Evolutionary conservation across 495 filamentous ascomycete genomes (phyloP).

Genomic region (Aspergillus homomorphus): DNA sequence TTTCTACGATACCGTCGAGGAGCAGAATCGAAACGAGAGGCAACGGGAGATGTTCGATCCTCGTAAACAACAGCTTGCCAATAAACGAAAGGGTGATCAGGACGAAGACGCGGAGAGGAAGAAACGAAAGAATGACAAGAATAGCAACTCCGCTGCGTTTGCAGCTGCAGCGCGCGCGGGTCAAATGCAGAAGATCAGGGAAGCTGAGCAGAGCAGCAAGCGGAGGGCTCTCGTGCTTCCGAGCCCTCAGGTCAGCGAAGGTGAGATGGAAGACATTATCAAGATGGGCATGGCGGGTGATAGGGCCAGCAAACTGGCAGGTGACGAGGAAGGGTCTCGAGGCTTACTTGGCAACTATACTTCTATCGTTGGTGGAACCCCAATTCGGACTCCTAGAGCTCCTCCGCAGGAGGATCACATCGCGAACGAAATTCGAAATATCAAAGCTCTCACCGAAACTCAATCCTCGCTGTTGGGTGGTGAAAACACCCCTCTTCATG

Average conservation of each 20-base stretch:
- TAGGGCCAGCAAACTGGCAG: slow-evolving; percentile 71
- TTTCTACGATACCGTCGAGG: slow-evolving; percentile 90
- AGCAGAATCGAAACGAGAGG: slow-evolving; percentile 75
- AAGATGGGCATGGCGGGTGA: slow-evolving; percentile 98
- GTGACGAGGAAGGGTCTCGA: slow-evolving; percentile 78
- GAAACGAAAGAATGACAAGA: slow-evolving; percentile 82
- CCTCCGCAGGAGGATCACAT: slow-evolving; percentile 92
- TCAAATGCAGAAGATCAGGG: slow-evolving; percentile 91
- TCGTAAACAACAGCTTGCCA: slow-evolving; percentile 90
- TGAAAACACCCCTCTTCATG: slow-evolving; percentile 85
- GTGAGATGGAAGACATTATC: slow-evolving; percentile 94
- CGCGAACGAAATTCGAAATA: slow-evolving; percentile 94
- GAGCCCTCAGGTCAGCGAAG: slow-evolving; percentile 84
- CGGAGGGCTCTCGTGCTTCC: slow-evolving; percentile 76
- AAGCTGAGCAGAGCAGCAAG: slow-evolving; percentile 96
- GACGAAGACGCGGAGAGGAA: slow-evolving; percentile 81
- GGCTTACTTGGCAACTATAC: slow-evolving; percentile 84
- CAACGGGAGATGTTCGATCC: slow-evolving; percentile 89
- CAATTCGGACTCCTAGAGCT: slow-evolving; percentile 87
- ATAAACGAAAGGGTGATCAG: slow-evolving; percentile 88
- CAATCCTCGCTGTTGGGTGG: slow-evolving; percentile 94
- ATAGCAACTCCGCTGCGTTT: slow-evolving; percentile 65
- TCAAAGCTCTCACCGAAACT: slow-evolving; percentile 86
- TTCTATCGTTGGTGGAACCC: slow-evolving; percentile 73
- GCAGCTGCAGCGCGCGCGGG: slow-evolving; percentile 92